Percentiles rank a stretch among this genome's conserved stretches.
Conservation (phyloP, 768 basidiomycete genomes). For the Russula compacta region DNA sequence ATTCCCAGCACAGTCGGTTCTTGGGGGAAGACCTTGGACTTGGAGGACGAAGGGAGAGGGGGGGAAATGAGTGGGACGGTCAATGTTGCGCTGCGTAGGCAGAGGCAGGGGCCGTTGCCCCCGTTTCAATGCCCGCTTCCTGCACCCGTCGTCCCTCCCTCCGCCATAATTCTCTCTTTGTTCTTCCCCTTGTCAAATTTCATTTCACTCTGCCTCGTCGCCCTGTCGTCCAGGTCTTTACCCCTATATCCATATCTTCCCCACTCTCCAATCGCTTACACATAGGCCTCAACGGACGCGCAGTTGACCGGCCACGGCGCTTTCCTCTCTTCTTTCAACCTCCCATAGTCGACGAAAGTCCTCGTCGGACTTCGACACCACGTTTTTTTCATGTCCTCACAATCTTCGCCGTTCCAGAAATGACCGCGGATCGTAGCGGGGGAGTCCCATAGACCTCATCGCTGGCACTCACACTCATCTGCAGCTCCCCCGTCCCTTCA, state of each 20-base stretch:
- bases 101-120: neutral
- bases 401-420: neutral
- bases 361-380: neutral
- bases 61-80: neutral
- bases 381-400: neutral
- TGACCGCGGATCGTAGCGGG: no score
- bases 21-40: neutral
- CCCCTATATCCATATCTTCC: neutral
- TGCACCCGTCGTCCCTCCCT: neutral
- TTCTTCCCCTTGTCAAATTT: neutral
- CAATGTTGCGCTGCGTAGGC: neutral
- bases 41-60: neutral
- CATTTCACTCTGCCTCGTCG: no score
- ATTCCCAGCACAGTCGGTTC: neutral
- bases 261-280: neutral
- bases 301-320: neutral
- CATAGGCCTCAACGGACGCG: no score
- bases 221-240: neutral
- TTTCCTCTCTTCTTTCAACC: neutral
- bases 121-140: conserved; percentile 7
- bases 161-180: neutral
- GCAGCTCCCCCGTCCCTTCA: no score
- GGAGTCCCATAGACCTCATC: neutral
- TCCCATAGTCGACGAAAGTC: neutral
- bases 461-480: neutral